These are phyloP conservation scores for Diplosphaera chodatii DNA, from an alignment of 139 green algal species.

Conservation along the genomic window DNA sequence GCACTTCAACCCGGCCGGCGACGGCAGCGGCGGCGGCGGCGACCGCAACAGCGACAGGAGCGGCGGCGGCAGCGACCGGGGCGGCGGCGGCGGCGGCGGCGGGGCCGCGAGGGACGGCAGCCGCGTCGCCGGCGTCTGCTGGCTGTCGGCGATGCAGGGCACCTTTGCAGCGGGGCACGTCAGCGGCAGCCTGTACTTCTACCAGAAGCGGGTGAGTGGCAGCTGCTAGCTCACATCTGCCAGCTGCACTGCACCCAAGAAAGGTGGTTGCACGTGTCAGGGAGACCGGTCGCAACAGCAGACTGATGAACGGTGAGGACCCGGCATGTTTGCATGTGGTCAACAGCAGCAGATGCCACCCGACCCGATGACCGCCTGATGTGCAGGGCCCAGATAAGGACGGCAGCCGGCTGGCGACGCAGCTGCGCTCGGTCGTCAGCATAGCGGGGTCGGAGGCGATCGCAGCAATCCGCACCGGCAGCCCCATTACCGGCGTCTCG, in stretches of 20 bases:
- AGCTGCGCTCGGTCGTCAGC: conserved; percentile 6
- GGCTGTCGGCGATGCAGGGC: conserved; percentile 39
- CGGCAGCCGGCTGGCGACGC: conserved; percentile 18
- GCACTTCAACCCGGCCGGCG: conserved; percentile 38
- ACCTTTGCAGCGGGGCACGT: conserved; percentile 50
- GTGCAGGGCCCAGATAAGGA: conserved; percentile 13
- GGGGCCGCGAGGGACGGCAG: conserved; percentile 1
- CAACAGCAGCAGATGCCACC: too few species aligned
- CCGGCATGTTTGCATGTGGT: too few species aligned
- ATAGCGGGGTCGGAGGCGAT: conserved; percentile 10
- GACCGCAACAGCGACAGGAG: too few species aligned
- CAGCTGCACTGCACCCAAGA: too few species aligned
- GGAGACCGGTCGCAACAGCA: too few species aligned
- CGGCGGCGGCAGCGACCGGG: neutral
- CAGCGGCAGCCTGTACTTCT: conserved; percentile 58
- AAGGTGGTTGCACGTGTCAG: too few species aligned
- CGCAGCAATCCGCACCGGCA: conserved; percentile 17
- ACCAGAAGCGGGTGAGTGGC: conserved; percentile 47
- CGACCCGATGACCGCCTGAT: too few species aligned
- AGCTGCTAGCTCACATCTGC: neutral
- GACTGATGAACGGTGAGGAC: too few species aligned
- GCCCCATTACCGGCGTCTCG: conserved; percentile 59
- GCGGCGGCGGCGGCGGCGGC: too few species aligned
- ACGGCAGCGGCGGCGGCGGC: neutral
- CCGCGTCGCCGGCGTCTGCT: conserved; percentile 41